A percentile compares a stretch with the other conserved stretches of the same genome.
These are phyloP conservation scores for Lathyrus oleraceus DNA, from an alignment of 306 rosid genomes.

Conservation along the genomic window DNA sequence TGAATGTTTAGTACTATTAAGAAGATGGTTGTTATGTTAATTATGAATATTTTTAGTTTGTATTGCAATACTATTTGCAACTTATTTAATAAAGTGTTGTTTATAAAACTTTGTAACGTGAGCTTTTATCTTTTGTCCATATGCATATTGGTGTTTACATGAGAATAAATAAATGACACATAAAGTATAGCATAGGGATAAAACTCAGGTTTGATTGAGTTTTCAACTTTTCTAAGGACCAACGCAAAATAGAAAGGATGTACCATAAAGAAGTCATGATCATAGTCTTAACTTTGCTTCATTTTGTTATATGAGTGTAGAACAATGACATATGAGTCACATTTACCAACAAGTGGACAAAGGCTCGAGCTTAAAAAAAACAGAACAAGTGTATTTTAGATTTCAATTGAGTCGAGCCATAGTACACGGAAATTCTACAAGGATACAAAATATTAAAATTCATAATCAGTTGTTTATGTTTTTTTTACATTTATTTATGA, in stretches of 20 bases:
- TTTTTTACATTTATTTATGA: too few relatives aligned
- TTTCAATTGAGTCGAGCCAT: too few relatives aligned
- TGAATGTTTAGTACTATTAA: not conserved
- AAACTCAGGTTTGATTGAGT: not conserved
- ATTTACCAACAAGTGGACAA: not conserved
- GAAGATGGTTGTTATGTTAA: not conserved
- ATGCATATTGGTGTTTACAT: constrained; percentile 1
- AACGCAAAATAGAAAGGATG: not conserved
- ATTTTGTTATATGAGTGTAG: constrained; percentile 1
- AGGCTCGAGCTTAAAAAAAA: too few relatives aligned
- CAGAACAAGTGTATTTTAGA: too few relatives aligned
- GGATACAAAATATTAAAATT: too few relatives aligned
- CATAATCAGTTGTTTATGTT: too few relatives aligned
- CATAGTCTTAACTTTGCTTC: not conserved
- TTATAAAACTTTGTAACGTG: not conserved
- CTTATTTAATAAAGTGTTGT: not conserved
- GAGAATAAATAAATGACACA: not conserved
- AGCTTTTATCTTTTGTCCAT: not conserved
- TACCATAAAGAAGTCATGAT: constrained; percentile 4
- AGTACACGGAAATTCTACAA: too few relatives aligned
- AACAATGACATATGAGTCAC: not conserved
- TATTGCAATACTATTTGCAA: not conserved
- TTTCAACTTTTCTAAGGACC: constrained; percentile 25
- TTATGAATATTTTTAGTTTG: not conserved
- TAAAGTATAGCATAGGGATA: constrained; percentile 7